Evolutionary conservation across 148 eudicot genomes (phyloP), one percentile per base, ranked within the genome.

Genomic region (Polygonum aviculare): DNA sequence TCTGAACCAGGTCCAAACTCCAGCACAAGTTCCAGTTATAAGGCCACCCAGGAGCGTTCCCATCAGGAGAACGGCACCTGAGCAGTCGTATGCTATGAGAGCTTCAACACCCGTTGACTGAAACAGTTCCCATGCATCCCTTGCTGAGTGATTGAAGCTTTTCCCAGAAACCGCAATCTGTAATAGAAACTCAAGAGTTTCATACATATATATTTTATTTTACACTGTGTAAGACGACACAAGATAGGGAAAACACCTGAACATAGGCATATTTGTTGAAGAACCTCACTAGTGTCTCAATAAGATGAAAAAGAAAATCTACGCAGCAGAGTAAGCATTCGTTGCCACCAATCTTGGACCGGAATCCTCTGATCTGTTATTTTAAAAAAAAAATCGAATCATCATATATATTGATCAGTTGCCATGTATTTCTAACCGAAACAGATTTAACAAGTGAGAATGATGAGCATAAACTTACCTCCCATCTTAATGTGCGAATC

Each of bases 91-190:
- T 12, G 97, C 97, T 77, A 95, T 77, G 31, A 95, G 91, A 40
- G 98, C 96, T 82, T 95, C 98, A 12, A 92, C 96, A 11, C 98
- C 98, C 10, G 98, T 92, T 75, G 96, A 95, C 76, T 95, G 98
- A 79, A 95, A 95, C 62, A 95, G 78, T 77, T 95, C 98, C 98
- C 98, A 95, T 0, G 98, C 98, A 79, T 95, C 98, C 83, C 96
- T 89, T 12, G 98, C 98, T 19, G 98, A 92, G 73, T 86, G 90
- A 83, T 95, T 95, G 73, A 95, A 95, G 86, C 84, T 88, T 90
- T 92, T 92, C 22, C 98, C 98, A 81, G 88, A 88, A 69, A 95
- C 96, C 73, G 97, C 97, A 75, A 95, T 92, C 98, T 95, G 85
- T 47, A 67, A 36, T 12, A 14, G 35, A 50, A 55, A 74, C 2